These are phyloP conservation scores for Agapanthus africanus DNA, from an alignment of 106 monocot genomes.

Conservation along the genomic window DNA sequence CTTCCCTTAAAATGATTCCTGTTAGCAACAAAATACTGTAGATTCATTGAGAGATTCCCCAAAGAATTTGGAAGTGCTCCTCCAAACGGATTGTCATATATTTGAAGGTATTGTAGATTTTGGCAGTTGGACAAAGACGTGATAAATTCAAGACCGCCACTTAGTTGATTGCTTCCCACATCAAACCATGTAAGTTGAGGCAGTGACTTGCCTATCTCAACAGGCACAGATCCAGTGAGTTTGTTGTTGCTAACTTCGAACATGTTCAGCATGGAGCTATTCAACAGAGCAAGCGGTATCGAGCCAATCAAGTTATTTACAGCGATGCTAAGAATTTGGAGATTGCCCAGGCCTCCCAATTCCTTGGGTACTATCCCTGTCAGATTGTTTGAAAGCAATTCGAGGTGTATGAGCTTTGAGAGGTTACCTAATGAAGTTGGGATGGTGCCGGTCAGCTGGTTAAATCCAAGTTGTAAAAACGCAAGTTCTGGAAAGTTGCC, in stretches of 20 bases:
- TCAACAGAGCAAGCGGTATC: not conserved
- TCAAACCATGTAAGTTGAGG: not conserved
- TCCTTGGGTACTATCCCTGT: not conserved
- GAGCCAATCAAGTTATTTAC: not conserved
- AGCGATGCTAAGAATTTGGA: not conserved
- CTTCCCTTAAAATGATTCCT: constrained; percentile 1
- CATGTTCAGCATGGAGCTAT: not conserved
- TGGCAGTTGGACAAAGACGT: not conserved
- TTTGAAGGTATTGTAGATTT: not conserved
- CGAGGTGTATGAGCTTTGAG: not conserved
- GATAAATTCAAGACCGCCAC: constrained; percentile 3
- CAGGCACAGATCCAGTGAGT: constrained; percentile 4
- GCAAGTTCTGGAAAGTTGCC: not conserved
- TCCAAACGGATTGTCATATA: not conserved
- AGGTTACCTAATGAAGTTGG: constrained; percentile 2
- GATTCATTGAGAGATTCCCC: constrained; percentile 9
- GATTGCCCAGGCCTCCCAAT: not conserved
- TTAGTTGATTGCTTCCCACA: not conserved
- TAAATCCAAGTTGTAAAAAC: not conserved
- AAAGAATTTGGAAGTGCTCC: not conserved
- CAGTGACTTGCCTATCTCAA: not conserved
- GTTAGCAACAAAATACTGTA: not conserved
- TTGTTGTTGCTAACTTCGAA: not conserved
- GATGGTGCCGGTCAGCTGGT: constrained; percentile 2
- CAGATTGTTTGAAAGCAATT: not conserved